These are phyloP conservation scores for Mangifera indica DNA, from an alignment of 345 rosid genomes.

Conservation along the genomic window DNA sequence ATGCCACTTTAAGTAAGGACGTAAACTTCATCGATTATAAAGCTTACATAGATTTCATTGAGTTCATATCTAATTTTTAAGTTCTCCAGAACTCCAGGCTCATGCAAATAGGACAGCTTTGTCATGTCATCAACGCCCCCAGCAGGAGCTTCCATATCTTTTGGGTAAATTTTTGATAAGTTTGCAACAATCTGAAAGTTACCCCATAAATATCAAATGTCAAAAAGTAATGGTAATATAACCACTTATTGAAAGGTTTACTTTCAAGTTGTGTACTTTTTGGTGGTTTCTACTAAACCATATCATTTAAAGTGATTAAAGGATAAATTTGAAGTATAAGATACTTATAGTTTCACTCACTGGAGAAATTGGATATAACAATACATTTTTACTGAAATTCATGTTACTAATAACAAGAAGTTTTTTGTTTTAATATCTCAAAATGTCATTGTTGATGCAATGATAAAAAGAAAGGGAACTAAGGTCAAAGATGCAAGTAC, in stretches of 20 bases:
- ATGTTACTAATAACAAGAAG: no score
- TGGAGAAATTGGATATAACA: background rate
- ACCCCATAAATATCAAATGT: background rate
- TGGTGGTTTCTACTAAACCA: background rate
- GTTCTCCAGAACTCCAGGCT: conserved; percentile 93
- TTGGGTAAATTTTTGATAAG: conserved; percentile 71
- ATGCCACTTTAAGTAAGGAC: background rate
- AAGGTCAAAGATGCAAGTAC: background rate
- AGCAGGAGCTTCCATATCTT: conserved; percentile 87
- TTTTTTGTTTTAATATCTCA: background rate
- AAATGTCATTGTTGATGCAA: background rate
- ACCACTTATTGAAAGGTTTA: background rate
- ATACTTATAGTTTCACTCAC: background rate
- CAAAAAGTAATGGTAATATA: background rate
- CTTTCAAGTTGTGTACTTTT: background rate
- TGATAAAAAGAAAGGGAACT: background rate
- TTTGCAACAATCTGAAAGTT: conserved; percentile 55
- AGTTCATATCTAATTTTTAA: conserved; percentile 75
- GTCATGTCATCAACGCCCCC: conserved; percentile 99
- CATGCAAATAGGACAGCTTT: conserved; percentile 87
- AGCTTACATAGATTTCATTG: conserved; percentile 87
- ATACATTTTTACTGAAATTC: background rate
- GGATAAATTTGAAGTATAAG: background rate
- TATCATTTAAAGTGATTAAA: background rate
- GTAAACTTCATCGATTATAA: background rate